A percentile compares a stretch with the other conserved stretches of the same genome.
Evolutionary conservation across 768 basidiomycete genomes (phyloP).

Genomic region (Agrocybe pediades): DNA sequence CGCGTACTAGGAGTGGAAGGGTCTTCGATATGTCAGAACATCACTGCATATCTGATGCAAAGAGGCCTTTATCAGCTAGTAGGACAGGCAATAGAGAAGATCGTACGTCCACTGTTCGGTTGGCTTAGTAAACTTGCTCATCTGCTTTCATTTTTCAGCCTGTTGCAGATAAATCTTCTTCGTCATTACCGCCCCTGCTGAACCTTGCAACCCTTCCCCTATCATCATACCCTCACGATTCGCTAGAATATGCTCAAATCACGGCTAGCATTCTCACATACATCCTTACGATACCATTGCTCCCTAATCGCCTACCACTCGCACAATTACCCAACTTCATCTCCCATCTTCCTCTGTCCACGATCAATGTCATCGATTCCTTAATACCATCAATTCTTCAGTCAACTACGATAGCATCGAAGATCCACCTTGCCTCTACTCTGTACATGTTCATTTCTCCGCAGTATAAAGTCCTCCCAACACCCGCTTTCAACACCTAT

Average conservation of each 20-base stretch:
- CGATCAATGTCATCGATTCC: constrained; percentile 31
- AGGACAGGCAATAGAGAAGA: constrained; percentile 39
- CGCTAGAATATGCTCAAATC: constrained; percentile 29
- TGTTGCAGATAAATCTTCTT: constrained; percentile 55
- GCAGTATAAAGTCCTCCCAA: constrained; percentile 53
- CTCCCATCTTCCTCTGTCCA: constrained; percentile 55
- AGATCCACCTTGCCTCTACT: constrained; percentile 73
- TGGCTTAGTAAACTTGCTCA: not conserved
- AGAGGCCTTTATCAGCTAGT: constrained; percentile 50
- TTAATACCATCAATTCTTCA: constrained; percentile 27
- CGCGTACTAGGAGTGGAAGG: constrained; percentile 32
- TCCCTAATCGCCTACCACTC: constrained; percentile 76
- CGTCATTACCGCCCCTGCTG: constrained; percentile 49
- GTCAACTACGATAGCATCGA: constrained; percentile 29
- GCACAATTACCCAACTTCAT: constrained; percentile 65
- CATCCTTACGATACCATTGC: constrained; percentile 73
- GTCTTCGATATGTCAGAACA: constrained; percentile 26
- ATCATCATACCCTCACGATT: constrained; percentile 24
- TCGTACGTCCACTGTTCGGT: constrained; percentile 45
- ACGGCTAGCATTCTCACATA: constrained; percentile 45
- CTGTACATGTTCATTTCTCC: constrained; percentile 64
- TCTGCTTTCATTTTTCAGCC: constrained; percentile 39
- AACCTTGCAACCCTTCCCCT: constrained; percentile 46
- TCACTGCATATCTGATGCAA: constrained; percentile 47
- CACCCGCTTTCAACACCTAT: constrained; percentile 50